Evolutionary conservation across 1,284 basidiomycete species (phyloP).

Genomic region (Leccinum griseonigrum): DNA sequence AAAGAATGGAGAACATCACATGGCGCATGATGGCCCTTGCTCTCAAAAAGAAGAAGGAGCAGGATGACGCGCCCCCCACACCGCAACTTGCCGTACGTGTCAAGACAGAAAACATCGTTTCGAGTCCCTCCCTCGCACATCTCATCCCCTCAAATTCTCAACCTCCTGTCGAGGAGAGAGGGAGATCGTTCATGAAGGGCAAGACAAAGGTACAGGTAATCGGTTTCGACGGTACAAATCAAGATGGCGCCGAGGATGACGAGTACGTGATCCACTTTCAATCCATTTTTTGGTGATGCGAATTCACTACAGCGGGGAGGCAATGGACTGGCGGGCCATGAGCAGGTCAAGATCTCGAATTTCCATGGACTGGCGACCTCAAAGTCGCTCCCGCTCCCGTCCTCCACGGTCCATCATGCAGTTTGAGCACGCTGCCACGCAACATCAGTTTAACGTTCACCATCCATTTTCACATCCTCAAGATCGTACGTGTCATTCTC

Average conservation of each 20-base stretch:
- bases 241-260: constrained; percentile 63
- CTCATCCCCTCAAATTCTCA: constrained; percentile 4
- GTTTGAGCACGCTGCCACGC: constrained; percentile 44
- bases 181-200: constrained; percentile 72
- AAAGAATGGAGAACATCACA: constrained; percentile 95
- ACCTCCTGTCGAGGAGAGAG: constrained; percentile 49
- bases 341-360: constrained; percentile 91
- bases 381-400: constrained; percentile 72
- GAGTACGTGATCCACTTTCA: constrained; percentile 62
- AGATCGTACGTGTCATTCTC: constrained; percentile 22
- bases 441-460: constrained; percentile 42
- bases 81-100: constrained; percentile 21
- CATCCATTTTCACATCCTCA: constrained; percentile 40
- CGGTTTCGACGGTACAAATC: constrained; percentile 74
- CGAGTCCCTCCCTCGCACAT: constrained; percentile 10
- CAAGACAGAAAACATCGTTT: constrained; percentile 27
- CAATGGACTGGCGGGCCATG: constrained; percentile 94
- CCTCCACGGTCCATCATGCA: constrained; percentile 50
- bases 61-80: constrained; percentile 44
- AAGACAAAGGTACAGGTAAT: constrained; percentile 71
- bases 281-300: constrained; percentile 21
- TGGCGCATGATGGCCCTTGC: constrained; percentile 99
- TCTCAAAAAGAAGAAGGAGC: constrained; percentile 82
- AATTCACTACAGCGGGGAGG: constrained; percentile 42
- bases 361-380: constrained; percentile 81